Evolutionary conservation across 2,329 filamentous ascomycete species (phyloP).

Genomic region (Lachnellula cervina): DNA sequence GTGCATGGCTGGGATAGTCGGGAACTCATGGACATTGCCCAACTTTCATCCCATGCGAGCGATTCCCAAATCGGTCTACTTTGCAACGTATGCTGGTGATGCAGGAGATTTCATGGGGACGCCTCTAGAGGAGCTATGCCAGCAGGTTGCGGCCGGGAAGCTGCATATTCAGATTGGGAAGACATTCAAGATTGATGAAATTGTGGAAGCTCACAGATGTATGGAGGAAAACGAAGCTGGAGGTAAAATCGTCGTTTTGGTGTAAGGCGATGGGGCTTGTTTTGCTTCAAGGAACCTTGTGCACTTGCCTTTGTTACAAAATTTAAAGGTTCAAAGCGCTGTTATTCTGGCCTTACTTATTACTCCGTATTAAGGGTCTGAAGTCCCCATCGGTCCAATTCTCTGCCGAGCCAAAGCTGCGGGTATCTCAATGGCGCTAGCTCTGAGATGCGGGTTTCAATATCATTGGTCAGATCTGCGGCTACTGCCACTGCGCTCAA

Average conservation of each 20-base stretch:
- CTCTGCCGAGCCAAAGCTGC: no score
- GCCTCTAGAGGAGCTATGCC: conserved; percentile 36
- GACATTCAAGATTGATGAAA: conserved; percentile 40
- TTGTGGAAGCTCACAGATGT: conserved; percentile 40
- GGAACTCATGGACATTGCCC: conserved; percentile 36
- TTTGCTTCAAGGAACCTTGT: no score
- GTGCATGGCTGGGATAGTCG: conserved; percentile 42
- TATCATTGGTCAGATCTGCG: conserved; percentile 10
- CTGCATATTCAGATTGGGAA: conserved; percentile 39
- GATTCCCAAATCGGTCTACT: conserved; percentile 36
- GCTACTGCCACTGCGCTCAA: background rate
- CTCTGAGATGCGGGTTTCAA: conserved; percentile 1
- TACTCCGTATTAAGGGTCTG: no score
- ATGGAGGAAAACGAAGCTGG: conserved; percentile 42
- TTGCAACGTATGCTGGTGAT: conserved; percentile 39
- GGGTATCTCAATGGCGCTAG: no score
- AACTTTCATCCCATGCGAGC: conserved; percentile 40
- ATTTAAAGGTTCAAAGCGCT: no score
- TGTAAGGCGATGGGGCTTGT: no score
- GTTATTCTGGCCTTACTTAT: no score
- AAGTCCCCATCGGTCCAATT: no score
- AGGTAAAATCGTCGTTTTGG: conserved; percentile 41
- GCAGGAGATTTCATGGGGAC: conserved; percentile 37
- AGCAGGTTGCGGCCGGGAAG: conserved; percentile 35
- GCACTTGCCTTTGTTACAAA: no score